Percentiles rank a stretch among this genome's conserved stretches.
Conservation (phyloP, 2,329 filamentous ascomycete species). For the Curvularia spicifera region DNA sequence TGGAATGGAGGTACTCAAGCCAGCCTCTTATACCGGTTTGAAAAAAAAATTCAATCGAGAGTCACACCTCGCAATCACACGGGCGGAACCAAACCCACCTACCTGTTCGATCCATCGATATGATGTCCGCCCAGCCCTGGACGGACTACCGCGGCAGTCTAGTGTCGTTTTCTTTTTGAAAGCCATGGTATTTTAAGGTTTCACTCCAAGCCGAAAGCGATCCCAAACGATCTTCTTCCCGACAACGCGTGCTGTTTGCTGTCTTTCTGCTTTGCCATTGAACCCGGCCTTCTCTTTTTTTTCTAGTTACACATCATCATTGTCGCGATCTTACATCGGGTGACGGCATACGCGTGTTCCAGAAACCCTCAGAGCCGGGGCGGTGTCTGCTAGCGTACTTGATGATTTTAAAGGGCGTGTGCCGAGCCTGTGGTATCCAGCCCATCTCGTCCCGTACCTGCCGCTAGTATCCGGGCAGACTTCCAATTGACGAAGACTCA, state of each 20-base stretch:
- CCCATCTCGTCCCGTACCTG: constrained; percentile 2
- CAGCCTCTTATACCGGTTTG: constrained; percentile 26
- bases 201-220: constrained; percentile 12
- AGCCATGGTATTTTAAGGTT: constrained; percentile 22
- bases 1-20: constrained; percentile 6
- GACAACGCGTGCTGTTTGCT: not conserved
- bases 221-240: constrained; percentile 6
- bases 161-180: constrained; percentile 17
- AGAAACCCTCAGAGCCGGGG: constrained; percentile 17
- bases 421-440: constrained; percentile 31
- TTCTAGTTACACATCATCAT: constrained; percentile 2
- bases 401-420: constrained; percentile 23
- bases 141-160: constrained; percentile 19
- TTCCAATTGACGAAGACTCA: constrained; percentile 21
- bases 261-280: not conserved
- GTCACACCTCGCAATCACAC: constrained; percentile 40
- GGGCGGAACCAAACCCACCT: constrained; percentile 20
- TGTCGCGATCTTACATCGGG: not conserved
- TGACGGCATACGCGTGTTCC: constrained; percentile 15
- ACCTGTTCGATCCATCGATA: constrained; percentile 16
- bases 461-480: constrained; percentile 35
- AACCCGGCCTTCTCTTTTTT: not conserved
- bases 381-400: constrained; percentile 19
- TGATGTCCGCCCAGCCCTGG: constrained; percentile 20
- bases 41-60: constrained; percentile 29